Evolutionary conservation across 768 basidiomycete genomes (phyloP), one percentile per base, ranked within the genome.

Genomic region (Mycena albidolilacea): DNA sequence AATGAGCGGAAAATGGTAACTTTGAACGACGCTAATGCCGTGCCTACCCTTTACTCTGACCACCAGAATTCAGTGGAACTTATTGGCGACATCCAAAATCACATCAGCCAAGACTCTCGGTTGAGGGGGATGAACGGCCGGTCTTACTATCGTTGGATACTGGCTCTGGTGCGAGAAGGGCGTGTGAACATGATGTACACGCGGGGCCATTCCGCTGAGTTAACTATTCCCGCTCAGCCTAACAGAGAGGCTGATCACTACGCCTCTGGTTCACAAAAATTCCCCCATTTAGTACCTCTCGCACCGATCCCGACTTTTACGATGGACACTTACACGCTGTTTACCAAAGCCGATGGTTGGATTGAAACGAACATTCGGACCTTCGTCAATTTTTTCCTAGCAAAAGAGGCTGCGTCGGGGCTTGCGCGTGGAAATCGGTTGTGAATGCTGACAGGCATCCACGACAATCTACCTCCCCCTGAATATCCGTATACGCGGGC

Each of bases 141-240:
- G 3, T 64, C 69, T 1, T 70, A 70, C 12, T 70, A 64, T 21
- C 69, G 63, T 1, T 70, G 69, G 69, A 70, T 70, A 6, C 37
- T 64, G 0, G 17, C 7, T 0, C 37, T 70, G 3, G 23, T 23
- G 10, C 7, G 4, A 6, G 63, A 70, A 7, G 19, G 50, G 11
- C 46, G 19, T 10, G 43, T 38, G 5, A 39, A 17, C 35, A 50
- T 64, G 50, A 37, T 14, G 19, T 64, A 64, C 35, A 64, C 50
- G 2, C 48, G 63, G 1, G 67, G 58, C 1, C 67, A 68, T 39
- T 60, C 67, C 7, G 67, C 67, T 68, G 58, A 68, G 67, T 60
- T 60, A 19, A 12, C 57, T 10, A n/a, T 60, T 50, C 46, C 43
- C 0, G 30, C 67, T 39, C 58, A 60, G 23, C 9, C 61, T 17